Percentiles rank a stretch among this genome's conserved stretches.
These are phyloP conservation scores for Cladosporium colombiae DNA, from an alignment of 2,329 filamentous ascomycete genomes.

Conservation along the genomic window DNA sequence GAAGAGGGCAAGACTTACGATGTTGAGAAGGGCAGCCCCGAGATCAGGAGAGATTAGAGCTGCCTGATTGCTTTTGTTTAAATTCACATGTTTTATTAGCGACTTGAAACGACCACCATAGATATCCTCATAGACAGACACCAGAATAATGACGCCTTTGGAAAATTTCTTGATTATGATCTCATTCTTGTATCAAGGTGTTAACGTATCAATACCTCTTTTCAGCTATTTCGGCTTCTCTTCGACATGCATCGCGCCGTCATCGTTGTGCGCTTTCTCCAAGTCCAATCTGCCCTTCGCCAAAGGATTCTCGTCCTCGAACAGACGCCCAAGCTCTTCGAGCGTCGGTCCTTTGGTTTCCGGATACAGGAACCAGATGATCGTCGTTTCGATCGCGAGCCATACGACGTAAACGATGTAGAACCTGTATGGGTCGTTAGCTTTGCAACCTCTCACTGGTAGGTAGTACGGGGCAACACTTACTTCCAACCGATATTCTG, in stretches of 20 bases:
- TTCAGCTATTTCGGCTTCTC: background rate
- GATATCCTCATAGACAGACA: conserved; percentile 1
- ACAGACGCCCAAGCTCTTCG: conserved; percentile 73
- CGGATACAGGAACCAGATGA: conserved; percentile 61
- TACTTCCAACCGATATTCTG: conserved; percentile 24
- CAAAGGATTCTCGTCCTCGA: conserved; percentile 39
- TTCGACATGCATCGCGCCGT: background rate
- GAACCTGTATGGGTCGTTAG: background rate
- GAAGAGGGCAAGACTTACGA: conserved; percentile 8
- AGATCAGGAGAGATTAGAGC: background rate
- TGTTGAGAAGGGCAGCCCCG: conserved; percentile 17
- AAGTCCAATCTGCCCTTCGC: conserved; percentile 10
- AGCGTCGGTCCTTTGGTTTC: conserved; percentile 72
- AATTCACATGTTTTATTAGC: conserved; percentile 3
- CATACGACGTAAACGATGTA: conserved; percentile 24
- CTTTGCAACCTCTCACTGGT: background rate
- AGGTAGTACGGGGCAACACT: background rate
- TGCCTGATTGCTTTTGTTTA: background rate
- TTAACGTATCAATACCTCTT: background rate
- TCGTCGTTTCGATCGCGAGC: conserved; percentile 23
- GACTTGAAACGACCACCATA: background rate
- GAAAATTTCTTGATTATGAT: background rate
- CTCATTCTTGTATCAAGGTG: background rate
- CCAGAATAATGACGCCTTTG: conserved; percentile 5
- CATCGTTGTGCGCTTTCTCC: conserved; percentile 3